These are phyloP conservation scores for Protostelium mycophagum DNA, from an alignment of 78 protist genomes.

Conservation along the genomic window DNA sequence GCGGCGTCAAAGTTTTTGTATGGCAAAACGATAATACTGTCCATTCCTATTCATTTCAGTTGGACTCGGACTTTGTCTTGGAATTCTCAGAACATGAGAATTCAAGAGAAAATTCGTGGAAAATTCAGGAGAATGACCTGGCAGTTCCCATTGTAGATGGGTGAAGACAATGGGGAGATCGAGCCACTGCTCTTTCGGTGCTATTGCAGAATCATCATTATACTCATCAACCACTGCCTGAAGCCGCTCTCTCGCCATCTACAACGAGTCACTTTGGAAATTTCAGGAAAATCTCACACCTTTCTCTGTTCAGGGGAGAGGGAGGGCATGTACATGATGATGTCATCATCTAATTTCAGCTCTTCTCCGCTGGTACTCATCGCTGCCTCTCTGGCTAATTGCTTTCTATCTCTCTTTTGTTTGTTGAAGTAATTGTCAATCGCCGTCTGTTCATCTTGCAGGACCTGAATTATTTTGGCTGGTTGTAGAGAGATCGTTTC, in stretches of 20 bases:
- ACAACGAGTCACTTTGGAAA: not conserved
- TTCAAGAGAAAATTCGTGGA: too few relatives aligned
- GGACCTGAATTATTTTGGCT: too few relatives aligned
- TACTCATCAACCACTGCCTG: not conserved
- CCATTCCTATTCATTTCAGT: not conserved
- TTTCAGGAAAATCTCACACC: not conserved
- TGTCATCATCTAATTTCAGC: not conserved
- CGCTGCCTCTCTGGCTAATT: too few relatives aligned
- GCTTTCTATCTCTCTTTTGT: too few relatives aligned
- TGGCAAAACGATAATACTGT: not conserved
- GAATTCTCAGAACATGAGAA: too few relatives aligned
- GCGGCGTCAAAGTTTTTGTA: not conserved
- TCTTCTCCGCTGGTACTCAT: too few relatives aligned
- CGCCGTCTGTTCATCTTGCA: too few relatives aligned
- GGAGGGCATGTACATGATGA: not conserved
- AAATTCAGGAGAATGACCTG: not conserved
- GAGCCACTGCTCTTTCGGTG: not conserved
- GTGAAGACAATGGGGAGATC: not conserved
- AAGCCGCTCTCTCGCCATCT: not conserved
- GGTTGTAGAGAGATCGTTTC: too few relatives aligned
- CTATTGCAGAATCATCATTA: not conserved
- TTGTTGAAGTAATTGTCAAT: too few relatives aligned
- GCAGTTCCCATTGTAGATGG: not conserved
- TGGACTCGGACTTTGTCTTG: too few relatives aligned
- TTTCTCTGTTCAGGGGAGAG: not conserved